Evolutionary conservation across 306 rosid genomes (phyloP), one percentile per base, ranked within the genome.

Genomic region (Luffa acutangula): DNA sequence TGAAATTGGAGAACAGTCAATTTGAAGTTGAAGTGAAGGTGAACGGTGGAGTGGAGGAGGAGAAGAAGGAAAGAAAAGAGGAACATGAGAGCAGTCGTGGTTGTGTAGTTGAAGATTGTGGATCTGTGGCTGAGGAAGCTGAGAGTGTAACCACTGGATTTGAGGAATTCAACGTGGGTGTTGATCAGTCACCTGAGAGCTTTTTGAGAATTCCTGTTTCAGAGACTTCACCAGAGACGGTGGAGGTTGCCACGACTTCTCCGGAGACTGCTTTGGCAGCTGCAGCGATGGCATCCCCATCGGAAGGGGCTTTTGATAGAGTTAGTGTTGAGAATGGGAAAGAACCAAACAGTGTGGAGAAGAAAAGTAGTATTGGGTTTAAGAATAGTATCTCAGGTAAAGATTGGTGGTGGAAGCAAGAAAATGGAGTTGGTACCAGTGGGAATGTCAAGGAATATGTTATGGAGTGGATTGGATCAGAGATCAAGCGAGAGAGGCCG

Each of bases 381-480:
- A 77, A 77, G 83, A 84, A 87, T 79, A 80, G 77, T 72, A 0
- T 21, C 53, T 87, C 87, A 3, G 82, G 88, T 80, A 92, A 77
- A 80, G 97, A 91, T 81, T 90, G 87, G 94, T 88, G 96, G 97
- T 83, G 90, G 93, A 88, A 84, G 81, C 93, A 94, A 31, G 93
- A 94, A 21, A 86, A 63, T 70, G 91, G 83, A 58, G 76, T 12
- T 80, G 87, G 67, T 21, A 87, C 64, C 79, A 80, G 76, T 83
- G 85, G 84, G 89, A 87, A 74, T 75, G 95, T 89, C 69, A 93
- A 93, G 91, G 97, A 89, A 83, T 93, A 91, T 77, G 98, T 96
- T 46, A 89, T 90, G 93, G 96, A 91, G 57, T 96, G 99, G 99
- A 90, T 96, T 77, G 97, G 98, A 13, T 89, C 88, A 21, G 99